phyloP scores from a whole-genome alignment of 2,329 filamentous ascomycete species.

The Rachicladosporium sp. region DNA sequence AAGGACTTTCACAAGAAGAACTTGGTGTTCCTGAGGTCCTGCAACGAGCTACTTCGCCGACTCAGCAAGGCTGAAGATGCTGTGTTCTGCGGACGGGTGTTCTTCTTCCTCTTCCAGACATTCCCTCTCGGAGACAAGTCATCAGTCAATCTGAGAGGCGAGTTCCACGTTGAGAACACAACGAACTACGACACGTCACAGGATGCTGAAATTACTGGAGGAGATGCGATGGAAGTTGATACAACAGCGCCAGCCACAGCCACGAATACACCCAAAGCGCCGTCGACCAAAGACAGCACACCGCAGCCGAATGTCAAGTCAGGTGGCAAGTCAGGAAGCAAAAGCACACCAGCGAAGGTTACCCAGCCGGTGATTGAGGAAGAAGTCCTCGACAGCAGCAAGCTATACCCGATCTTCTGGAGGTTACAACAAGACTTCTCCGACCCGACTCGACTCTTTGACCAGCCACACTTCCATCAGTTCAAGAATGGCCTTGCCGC shows the following conservation, averaged over 20 bases:
- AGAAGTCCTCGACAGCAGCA: conserved; percentile 48
- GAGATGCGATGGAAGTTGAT: conserved; percentile 55
- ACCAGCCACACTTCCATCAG: conserved; percentile 50
- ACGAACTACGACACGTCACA: conserved; percentile 60
- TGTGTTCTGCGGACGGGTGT: conserved; percentile 91
- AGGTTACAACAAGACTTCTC: conserved; percentile 84
- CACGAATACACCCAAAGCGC: conserved; percentile 6
- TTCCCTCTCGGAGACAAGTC: conserved; percentile 95
- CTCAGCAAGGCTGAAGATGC: conserved; percentile 94
- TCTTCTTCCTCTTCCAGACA: conserved; percentile 97
- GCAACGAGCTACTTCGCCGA: conserved; percentile 86
- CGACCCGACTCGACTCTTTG: conserved; percentile 71
- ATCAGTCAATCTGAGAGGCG: conserved; percentile 88
- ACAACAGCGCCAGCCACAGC: conserved; percentile 22
- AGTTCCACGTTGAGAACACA: conserved; percentile 91
- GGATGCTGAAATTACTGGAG: conserved; percentile 5
- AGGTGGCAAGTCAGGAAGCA: conserved; percentile 14
- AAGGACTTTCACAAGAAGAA: conserved; percentile 71
- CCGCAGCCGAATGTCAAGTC: conserved; percentile 9
- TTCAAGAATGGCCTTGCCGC: conserved; percentile 53
- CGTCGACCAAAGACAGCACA: conserved; percentile 12
- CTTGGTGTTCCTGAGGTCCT: conserved; percentile 79
- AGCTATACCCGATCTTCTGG: conserved; percentile 89
- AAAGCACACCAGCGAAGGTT: conserved; percentile 13
- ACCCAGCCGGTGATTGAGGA: conserved; percentile 28